Evolutionary conservation across 495 filamentous ascomycete genomes (phyloP).

Genomic region (Chaetomium tenue): DNA sequence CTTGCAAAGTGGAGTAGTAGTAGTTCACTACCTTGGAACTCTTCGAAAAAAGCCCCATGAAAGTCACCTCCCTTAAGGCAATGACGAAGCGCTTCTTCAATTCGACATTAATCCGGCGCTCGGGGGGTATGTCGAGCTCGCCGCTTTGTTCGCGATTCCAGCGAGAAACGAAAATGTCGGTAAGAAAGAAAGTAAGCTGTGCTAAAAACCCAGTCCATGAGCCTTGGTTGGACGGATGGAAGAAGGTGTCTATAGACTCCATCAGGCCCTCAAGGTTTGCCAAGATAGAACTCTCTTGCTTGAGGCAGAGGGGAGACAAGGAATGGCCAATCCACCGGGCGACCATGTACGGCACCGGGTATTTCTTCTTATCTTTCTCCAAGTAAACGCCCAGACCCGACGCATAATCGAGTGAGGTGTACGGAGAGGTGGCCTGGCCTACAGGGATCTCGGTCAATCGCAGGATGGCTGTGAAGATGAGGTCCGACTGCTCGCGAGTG

Average conservation of each 20-base stretch:
- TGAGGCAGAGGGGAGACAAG: slow-evolving; percentile 79
- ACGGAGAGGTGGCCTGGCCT: slow-evolving; percentile 90
- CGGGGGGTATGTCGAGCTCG: slow-evolving; percentile 79
- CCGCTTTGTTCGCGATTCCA: slow-evolving; percentile 94
- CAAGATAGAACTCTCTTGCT: slow-evolving; percentile 74
- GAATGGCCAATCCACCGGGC: slow-evolving; percentile 96
- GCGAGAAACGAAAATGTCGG: slow-evolving; percentile 95
- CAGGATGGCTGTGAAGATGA: slow-evolving; percentile 89
- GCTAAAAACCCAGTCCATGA: slow-evolving; percentile 86
- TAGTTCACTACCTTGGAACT: slow-evolving; percentile 87
- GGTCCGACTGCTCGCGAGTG: slow-evolving; percentile 83
- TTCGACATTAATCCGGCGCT: slow-evolving; percentile 72
- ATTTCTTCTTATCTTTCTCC: slow-evolving; percentile 88
- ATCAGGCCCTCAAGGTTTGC: slow-evolving; percentile 88
- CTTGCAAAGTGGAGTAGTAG: slow-evolving; percentile 84
- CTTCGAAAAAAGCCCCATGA: slow-evolving; percentile 98
- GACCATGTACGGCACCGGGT: slow-evolving; percentile 85
- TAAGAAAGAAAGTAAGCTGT: slow-evolving; percentile 87
- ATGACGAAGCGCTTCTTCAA: slow-evolving; percentile 89
- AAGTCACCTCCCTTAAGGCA: slow-evolving; percentile 86
- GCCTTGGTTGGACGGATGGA: slow-evolving; percentile 96
- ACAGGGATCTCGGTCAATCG: slow-evolving; percentile 93
- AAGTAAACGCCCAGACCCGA: slow-evolving; percentile 80
- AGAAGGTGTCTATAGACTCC: slow-evolving; percentile 96
- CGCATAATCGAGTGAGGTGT: slow-evolving; percentile 78